Base-by-base conservation (phyloP, 2,329 filamentous ascomycete genomes). In the Fusarium praegraminearum region DNA sequence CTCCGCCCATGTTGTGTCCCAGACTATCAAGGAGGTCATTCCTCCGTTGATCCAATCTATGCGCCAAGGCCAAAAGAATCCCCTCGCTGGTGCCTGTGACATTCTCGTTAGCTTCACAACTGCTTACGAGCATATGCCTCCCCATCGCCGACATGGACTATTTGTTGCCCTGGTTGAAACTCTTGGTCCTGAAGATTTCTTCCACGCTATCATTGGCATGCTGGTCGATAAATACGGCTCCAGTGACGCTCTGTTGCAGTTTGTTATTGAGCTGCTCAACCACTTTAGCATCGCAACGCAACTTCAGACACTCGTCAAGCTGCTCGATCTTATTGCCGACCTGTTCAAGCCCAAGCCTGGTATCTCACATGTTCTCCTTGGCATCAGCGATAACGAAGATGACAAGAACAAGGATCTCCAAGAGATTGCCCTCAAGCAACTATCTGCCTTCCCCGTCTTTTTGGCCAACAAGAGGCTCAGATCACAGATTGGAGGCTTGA, bases 91-190 rank as follows among this genome's bases (percentile, higher is more conserved):
- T 45, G 93, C 94, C 10, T 92, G 94, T 1, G 94, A 97, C 74
- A 87, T 99, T 49, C 85, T 99, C n/a, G 86, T 97, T 43, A 98
- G 94, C 82, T 99, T 99, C 77, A 95, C 94, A 20, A 94, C 94
- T 10, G 96, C 97, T 1, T 99, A 97, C 78, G 94, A 98, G 78
- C 96, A 99, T 77, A 94, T 99, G 68, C 96, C 96, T 7, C 87
- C 91, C 11, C 94, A 98, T 78, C 88, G 96, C 60, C 89, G 94
- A 70, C 88, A 93, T 32, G 90, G 90, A 41, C 83, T 99, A 9
- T 99, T 98, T 80, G 86, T 91, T 56, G 93, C 95, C 52, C 84
- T 99, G 20, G 90, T 96, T 24, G 89, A 93, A 73, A 97, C 94
- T 13, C 85, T 99, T 5, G 95, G 95, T 4, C 86, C 93, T 1